Evolutionary conservation across 2,329 filamentous ascomycete species (phyloP).

Genomic region (Penicillium sp.): DNA sequence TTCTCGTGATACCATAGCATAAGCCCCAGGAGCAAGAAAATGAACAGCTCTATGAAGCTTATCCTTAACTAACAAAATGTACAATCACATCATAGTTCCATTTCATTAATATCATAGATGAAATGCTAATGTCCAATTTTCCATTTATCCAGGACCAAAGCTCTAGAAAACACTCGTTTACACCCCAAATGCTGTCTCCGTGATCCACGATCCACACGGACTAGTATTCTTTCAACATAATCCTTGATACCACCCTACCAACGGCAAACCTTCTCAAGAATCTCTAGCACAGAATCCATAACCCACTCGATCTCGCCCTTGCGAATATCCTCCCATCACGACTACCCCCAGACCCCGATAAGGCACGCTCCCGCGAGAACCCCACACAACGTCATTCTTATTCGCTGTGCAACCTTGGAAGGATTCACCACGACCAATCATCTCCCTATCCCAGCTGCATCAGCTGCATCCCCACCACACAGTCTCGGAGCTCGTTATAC

Average conservation of each 20-base stretch:
- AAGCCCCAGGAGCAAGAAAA: neutral
- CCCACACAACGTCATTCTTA: slow-evolving; percentile 31
- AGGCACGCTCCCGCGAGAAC: slow-evolving; percentile 24
- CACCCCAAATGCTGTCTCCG: slow-evolving; percentile 21
- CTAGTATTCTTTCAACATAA: no score
- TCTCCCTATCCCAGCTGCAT: slow-evolving; percentile 11
- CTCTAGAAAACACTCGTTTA: slow-evolving; percentile 15
- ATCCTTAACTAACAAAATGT: neutral
- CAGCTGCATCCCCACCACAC: slow-evolving; percentile 19
- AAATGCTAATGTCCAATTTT: slow-evolving; percentile 25
- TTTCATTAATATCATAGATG: slow-evolving; percentile 33
- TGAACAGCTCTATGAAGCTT: neutral
- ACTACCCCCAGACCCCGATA: neutral
- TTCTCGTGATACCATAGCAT: neutral
- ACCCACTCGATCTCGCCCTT: neutral
- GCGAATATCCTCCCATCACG: neutral
- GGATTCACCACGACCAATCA: slow-evolving; percentile 29
- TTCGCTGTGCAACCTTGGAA: slow-evolving; percentile 16
- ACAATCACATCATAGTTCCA: slow-evolving; percentile 1
- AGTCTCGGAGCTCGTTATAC: slow-evolving; percentile 20
- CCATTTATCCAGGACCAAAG: slow-evolving; percentile 22
- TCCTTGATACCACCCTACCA: neutral
- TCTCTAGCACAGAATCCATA: neutral
- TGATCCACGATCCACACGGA: neutral
- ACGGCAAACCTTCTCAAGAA: neutral